Conservation (phyloP, 306 rosid genomes). For the Myrica gale region DNA sequence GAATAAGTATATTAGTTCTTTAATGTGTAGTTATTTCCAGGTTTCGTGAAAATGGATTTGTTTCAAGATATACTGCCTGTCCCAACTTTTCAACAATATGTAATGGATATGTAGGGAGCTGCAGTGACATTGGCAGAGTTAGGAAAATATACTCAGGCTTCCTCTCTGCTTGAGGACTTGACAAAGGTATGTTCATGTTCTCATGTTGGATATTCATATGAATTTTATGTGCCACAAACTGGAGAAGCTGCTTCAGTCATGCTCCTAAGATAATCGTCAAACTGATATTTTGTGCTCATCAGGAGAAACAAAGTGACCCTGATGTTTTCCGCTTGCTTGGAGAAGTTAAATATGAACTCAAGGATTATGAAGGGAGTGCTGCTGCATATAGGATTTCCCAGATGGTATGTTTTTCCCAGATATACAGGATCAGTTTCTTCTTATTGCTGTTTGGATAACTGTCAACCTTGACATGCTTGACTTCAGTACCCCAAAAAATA, state of each 20-base stretch:
- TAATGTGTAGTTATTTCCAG: neutral
- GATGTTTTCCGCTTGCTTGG: constrained; percentile 91
- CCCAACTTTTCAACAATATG: constrained; percentile 24
- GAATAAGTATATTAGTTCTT: neutral
- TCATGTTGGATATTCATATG: constrained; percentile 10
- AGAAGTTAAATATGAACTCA: constrained; percentile 73
- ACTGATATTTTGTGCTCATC: constrained; percentile 17
- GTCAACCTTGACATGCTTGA: constrained; percentile 12
- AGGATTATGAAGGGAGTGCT: constrained; percentile 80
- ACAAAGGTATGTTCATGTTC: constrained; percentile 50
- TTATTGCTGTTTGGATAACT: constrained; percentile 12
- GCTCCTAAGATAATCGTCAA: constrained; percentile 7
- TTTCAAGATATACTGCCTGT: constrained; percentile 1
- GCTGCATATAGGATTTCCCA: constrained; percentile 70
- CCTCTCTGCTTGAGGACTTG: constrained; percentile 81
- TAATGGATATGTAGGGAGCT: constrained; percentile 70
- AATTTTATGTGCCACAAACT: constrained; percentile 4
- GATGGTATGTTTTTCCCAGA: constrained; percentile 52
- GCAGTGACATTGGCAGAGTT: constrained; percentile 84
- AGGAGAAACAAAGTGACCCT: constrained; percentile 78
- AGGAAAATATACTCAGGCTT: constrained; percentile 72
- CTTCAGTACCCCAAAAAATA: constrained; percentile 7
- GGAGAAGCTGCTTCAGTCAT: constrained; percentile 17
- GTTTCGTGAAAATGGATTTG: constrained; percentile 8
- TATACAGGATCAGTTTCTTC: constrained; percentile 20